Base-by-base conservation (phyloP, 2,329 filamentous ascomycete species). In the Nothomitra cinnamomea region DNA sequence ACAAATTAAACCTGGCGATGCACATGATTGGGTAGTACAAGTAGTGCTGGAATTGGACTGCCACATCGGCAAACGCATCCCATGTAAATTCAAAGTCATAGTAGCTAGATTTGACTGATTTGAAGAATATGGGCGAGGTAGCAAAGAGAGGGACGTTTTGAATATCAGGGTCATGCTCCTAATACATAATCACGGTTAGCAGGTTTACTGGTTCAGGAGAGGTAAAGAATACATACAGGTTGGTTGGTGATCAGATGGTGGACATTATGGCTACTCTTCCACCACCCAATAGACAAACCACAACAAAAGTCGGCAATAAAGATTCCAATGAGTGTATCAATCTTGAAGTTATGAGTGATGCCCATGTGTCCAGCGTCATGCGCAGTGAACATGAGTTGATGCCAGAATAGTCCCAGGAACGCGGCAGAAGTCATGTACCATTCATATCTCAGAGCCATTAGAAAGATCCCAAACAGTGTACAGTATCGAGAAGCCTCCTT, bases 291-390 rank as follows among this genome's bases (percentile, higher is more conserved):
- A 2, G 77, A 80, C 17, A 83, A 69, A 0, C 92, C 92, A 40
- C 92, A 90, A 19, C 92, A 71, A 61, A 84, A 96, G 65, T 95
- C 85, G 53, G 89, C 88, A 61, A 95, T 84, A 58, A 94, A 69
- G 56, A 80, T 72, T 49, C 72, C 79, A 53, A 83, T 78, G 2
- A 80, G 60, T 0, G 76, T 79, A 61, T 83, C 79, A 17, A 69
- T 58, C 1, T 71, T 65, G 57, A 80, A 81, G 61, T 75, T 75
- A 56, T 74, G 69, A 0, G 79, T 80, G 56, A 83, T 82, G 56
- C 76, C 78, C 25, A 73, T 69, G 60, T 82, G 80, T 2, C 78
- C 79, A 8, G 78, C 79, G 59, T 83, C 80, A 60, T 83, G 79
- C 2, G 79, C 79, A 0, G 75, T 74, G 64, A 83, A 83, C 76